Conservation (phyloP, 352 stramenopile genomes). For the Pythium volutum region DNA sequence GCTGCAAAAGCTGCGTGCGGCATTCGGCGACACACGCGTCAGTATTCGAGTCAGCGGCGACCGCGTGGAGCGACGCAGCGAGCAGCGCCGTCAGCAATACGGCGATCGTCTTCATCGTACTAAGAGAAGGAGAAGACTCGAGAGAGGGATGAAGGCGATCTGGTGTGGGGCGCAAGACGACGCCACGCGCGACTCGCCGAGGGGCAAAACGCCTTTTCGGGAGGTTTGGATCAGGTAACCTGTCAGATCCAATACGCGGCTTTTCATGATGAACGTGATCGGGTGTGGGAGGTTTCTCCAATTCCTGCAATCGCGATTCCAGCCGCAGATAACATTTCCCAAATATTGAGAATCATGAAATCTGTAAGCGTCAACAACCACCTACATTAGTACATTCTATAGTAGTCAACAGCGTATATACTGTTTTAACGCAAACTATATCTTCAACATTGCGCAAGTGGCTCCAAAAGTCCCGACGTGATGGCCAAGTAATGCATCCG, state of each 20-base stretch:
- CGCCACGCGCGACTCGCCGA: background rate
- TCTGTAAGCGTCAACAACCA: too few species aligned
- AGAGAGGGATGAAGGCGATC: background rate
- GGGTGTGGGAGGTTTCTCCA: background rate
- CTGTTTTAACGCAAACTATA: background rate
- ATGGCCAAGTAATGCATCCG: conserved; percentile 41
- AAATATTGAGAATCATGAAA: too few species aligned
- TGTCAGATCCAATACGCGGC: conserved; percentile 3
- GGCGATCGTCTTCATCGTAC: conserved; percentile 1
- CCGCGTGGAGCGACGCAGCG: background rate
- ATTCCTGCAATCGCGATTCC: too few species aligned
- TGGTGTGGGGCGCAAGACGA: background rate
- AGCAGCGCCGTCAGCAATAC: conserved; percentile 13
- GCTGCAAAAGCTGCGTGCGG: conserved; percentile 5
- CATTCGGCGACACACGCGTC: conserved; percentile 9
- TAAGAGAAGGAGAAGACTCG: background rate
- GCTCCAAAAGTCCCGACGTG: conserved; percentile 26
- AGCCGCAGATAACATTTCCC: too few species aligned
- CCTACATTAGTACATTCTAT: background rate
- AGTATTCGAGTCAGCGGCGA: background rate
- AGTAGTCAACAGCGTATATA: background rate
- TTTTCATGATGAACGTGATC: background rate
- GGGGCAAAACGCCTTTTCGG: background rate
- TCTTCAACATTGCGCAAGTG: conserved; percentile 30
- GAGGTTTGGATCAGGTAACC: background rate